Conservation (phyloP, 2,329 filamentous ascomycete species). For the Epichloe typhina region DNA sequence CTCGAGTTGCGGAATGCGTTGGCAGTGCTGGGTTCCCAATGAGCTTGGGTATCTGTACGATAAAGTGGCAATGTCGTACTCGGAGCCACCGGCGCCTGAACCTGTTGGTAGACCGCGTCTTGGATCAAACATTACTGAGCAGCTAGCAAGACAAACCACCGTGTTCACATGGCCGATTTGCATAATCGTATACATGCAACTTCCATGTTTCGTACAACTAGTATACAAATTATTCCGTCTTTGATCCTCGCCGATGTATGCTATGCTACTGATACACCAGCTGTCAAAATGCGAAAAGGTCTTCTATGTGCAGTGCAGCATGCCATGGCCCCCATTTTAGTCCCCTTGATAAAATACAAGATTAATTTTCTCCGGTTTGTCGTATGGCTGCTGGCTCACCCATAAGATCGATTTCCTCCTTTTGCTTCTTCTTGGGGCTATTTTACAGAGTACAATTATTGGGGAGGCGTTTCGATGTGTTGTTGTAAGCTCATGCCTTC, state of each 20-base stretch:
- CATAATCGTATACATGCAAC: background rate
- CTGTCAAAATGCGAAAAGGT: constrained; percentile 2
- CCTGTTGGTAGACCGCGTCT: no score
- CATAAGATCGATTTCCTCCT: background rate
- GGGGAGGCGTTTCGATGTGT: background rate
- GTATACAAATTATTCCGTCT: constrained; percentile 3
- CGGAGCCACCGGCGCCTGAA: no score
- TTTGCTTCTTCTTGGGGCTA: background rate
- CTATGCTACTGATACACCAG: background rate
- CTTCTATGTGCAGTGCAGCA: constrained; percentile 2
- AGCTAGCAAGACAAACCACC: background rate
- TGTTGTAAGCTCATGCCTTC: constrained; percentile 7
- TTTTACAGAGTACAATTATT: constrained; percentile 1
- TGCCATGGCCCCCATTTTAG: background rate
- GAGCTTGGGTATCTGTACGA: no score
- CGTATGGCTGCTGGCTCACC: background rate
- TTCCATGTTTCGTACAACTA: constrained; percentile 3
- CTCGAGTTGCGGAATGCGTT: constrained; percentile 71
- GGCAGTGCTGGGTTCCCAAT: constrained; percentile 48
- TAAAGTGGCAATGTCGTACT: no score
- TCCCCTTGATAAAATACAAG: background rate
- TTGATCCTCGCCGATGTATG: background rate
- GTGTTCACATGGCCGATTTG: background rate
- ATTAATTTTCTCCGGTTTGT: background rate
- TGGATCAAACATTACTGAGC: no score